phyloP scores from a whole-genome alignment of 2,329 filamentous ascomycete genomes.

The Fusarium goolgardi region DNA sequence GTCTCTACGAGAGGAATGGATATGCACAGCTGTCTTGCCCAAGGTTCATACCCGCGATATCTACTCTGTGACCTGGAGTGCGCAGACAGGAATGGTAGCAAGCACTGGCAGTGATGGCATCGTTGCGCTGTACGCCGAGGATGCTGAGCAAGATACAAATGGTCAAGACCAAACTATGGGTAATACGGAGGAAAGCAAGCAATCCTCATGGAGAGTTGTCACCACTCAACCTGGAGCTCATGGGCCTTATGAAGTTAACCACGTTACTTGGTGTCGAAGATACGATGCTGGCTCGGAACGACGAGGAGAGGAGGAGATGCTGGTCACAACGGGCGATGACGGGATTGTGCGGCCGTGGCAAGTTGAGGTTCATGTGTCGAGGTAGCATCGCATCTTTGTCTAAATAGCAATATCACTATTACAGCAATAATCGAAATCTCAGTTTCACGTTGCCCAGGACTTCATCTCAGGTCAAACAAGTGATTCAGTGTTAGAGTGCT shows the following conservation, averaged over 20 bases:
- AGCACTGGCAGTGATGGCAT: constrained; percentile 89
- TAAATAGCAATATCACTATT: constrained; percentile 12
- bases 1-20: constrained; percentile 83
- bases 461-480: too few relatives aligned
- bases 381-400: constrained; percentile 19
- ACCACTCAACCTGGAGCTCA: constrained; percentile 79
- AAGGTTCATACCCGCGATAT: constrained; percentile 80
- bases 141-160: constrained; percentile 40
- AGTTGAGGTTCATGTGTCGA: constrained; percentile 51
- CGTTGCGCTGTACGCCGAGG: constrained; percentile 73
- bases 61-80: constrained; percentile 88
- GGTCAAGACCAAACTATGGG: constrained; percentile 43
- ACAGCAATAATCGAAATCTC: constrained; percentile 5
- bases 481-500: neutral
- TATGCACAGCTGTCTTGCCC: constrained; percentile 80
- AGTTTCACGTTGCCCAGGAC: neutral
- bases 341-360: constrained; percentile 88
- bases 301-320: constrained; percentile 77
- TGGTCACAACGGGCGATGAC: constrained; percentile 93
- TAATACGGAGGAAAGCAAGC: constrained; percentile 18
- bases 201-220: constrained; percentile 75
- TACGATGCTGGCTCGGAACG: constrained; percentile 72
- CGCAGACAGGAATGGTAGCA: constrained; percentile 79
- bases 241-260: constrained; percentile 94
- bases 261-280: constrained; percentile 86